Evolutionary conservation across 2,329 filamentous ascomycete genomes (phyloP).

Genomic region (Mycocentrospora acerina): DNA sequence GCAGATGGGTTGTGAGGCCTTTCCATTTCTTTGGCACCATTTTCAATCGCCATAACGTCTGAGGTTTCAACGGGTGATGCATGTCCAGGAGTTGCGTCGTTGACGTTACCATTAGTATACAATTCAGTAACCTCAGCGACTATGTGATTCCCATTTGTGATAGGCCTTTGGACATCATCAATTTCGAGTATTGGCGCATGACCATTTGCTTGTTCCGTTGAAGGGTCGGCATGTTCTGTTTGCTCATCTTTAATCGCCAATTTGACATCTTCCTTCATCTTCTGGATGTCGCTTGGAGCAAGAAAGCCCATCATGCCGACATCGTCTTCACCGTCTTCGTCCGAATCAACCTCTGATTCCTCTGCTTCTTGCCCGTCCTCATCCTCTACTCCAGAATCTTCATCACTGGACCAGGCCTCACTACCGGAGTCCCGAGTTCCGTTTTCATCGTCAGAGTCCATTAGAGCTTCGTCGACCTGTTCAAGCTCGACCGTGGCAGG

Average conservation of each 20-base stretch:
- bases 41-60: slow-evolving; percentile 15
- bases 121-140: slow-evolving; percentile 5
- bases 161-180: slow-evolving; percentile 46
- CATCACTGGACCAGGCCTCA: slow-evolving; percentile 42
- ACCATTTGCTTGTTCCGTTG: slow-evolving; percentile 20
- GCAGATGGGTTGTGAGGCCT: slow-evolving; percentile 24
- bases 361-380: slow-evolving; percentile 21
- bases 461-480: slow-evolving; percentile 43
- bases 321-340: slow-evolving; percentile 25
- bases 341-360: slow-evolving; percentile 28
- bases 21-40: slow-evolving; percentile 15
- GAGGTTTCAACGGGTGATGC: slow-evolving; percentile 6
- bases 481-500: slow-evolving; percentile 43
- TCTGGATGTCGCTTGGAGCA: slow-evolving; percentile 35
- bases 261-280: slow-evolving; percentile 37
- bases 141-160: slow-evolving; percentile 13
- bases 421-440: slow-evolving; percentile 35
- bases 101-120: slow-evolving; percentile 14
- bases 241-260: slow-evolving; percentile 21
- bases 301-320: slow-evolving; percentile 39
- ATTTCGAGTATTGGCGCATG: slow-evolving; percentile 44
- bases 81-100: background rate
- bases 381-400: slow-evolving; percentile 28
- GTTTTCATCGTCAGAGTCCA: slow-evolving; percentile 39
- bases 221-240: slow-evolving; percentile 42